Base-by-base conservation (phyloP, 1,139 yeast species). In the Wickerhamomyces sp. region DNA sequence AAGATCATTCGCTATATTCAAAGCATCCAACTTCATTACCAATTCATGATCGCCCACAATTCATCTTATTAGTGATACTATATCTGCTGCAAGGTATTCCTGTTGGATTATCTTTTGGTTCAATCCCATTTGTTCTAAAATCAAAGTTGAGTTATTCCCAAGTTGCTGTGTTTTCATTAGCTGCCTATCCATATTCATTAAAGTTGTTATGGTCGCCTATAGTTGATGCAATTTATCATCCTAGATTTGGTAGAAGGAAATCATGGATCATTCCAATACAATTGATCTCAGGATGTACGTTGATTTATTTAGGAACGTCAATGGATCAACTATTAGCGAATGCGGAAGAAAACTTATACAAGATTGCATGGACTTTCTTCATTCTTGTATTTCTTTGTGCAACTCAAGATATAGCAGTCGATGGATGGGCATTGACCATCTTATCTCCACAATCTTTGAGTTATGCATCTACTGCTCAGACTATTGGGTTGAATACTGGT, bases 381-480 rank as follows among this genome's bases (percentile, higher is more conserved):
- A 53, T 80, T 23, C 68, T 94, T 48, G 93, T 93, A 38, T 79
- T 93, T 49, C 72, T 93, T 49, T 91, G 97, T 68, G 98, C 99
- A 3, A 93, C 99, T 0, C 99, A 93, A 64, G 99, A 93, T 63
- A 93, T 93, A 46, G 98, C 99, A 1, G 99, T 93, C 14, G 99
- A 93, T 66, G 99, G 99, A 7, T 93, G 99, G 99, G 98, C 98
- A 0, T 69, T 93, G 60, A 93, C 97, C 1, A 79, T 93, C 43
- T 71, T 93, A 45, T 81, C 91, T 15, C 82, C 81, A 27, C 80
- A 79, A 37, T 86, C 95, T 23, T 71, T 93, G 48, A 83, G 95
- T n/a, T 93, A 80, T 67, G 99, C 99, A 0, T 87, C 96, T 6
- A 93, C 99, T 0, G 99, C 99, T 0, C 99, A 93, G 64, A 94